Evolutionary conservation across 2,329 filamentous ascomycete genomes (phyloP), one percentile per base, ranked within the genome.

Genomic region (Phialemonium atrogriseum): DNA sequence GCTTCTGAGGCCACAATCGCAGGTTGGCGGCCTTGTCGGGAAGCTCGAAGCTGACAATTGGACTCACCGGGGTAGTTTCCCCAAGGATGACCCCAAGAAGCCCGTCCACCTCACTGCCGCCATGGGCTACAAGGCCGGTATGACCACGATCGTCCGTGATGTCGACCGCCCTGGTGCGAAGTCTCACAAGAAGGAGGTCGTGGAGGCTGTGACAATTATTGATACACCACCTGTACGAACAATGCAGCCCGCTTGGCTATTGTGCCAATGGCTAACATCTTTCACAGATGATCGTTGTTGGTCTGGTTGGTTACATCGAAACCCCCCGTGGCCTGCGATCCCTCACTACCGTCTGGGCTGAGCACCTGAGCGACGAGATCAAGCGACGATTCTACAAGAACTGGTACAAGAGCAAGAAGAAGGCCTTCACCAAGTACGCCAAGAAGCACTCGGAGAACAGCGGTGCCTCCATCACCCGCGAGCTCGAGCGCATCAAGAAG

Each of bases 331-430:
- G 91, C 73, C 87, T 98, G 59, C 89, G 91, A 67, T 98, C 91
- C 50, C 87, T 98, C 68, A 95, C 88, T 66, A 96, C 91, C 62
- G 86, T 98, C 64, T 98, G 91, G 91, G 91, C 91, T 60, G 91
- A 96, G 80, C 91, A 98, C 68, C 70, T 98, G 68, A 85, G 84
- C 70, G 91, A 98, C 68, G 91, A 96, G 74, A 64, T 98, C 68
- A 94, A 94, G 83, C 85, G 91, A 60, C 85, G 91, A 64, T 98
- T 98, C 86, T 98, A 98, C 85, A 96, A 96, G 87, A 98, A 98
- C 84, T 98, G 91, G 91, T 98, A 98, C 84, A 94, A 94, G 84
- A 87, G 80, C 79, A 98, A 98, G 88, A 96, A 95, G 86, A 98
- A 98, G 89, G 91, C 91, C 44, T 98, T 98, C 77, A 98, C 91